Evolutionary conservation across 441 rosid genomes (phyloP).

Genomic region (Adansonia grandidieri): DNA sequence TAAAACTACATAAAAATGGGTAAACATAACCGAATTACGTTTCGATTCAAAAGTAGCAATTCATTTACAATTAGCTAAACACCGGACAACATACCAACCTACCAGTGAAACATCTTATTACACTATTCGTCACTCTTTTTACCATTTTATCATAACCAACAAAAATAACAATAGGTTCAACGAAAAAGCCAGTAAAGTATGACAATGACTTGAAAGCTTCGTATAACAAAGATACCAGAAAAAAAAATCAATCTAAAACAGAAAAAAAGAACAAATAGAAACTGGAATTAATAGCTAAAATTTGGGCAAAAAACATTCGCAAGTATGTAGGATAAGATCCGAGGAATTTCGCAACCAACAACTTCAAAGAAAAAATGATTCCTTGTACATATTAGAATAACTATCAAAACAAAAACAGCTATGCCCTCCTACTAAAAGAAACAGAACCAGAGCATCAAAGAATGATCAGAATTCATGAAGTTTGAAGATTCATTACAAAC

Average conservation of each 20-base stretch:
- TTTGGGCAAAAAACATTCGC: not conserved
- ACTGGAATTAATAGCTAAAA: not conserved
- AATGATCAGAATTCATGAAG: not conserved
- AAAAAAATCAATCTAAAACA: not conserved
- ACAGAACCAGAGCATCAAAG: not conserved
- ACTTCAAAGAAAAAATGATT: not conserved
- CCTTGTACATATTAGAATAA: not conserved
- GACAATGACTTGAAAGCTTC: not conserved
- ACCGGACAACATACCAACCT: not conserved
- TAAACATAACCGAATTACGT: too few relatives aligned
- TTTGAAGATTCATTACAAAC: not conserved
- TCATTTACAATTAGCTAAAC: not conserved
- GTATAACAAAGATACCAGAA: not conserved
- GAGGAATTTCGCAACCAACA: not conserved
- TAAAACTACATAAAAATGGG: not conserved
- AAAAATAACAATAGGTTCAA: not conserved
- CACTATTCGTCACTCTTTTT: too few relatives aligned
- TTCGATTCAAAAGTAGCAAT: not conserved
- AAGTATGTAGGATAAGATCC: not conserved
- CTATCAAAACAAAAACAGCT: not conserved
- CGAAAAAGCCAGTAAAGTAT: not conserved
- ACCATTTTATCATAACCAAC: not conserved
- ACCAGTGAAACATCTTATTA: not conserved
- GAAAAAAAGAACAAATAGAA: not conserved
- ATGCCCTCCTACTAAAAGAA: not conserved